Base-by-base conservation (phyloP, 345 rosid species). In the Acer saccharum region DNA sequence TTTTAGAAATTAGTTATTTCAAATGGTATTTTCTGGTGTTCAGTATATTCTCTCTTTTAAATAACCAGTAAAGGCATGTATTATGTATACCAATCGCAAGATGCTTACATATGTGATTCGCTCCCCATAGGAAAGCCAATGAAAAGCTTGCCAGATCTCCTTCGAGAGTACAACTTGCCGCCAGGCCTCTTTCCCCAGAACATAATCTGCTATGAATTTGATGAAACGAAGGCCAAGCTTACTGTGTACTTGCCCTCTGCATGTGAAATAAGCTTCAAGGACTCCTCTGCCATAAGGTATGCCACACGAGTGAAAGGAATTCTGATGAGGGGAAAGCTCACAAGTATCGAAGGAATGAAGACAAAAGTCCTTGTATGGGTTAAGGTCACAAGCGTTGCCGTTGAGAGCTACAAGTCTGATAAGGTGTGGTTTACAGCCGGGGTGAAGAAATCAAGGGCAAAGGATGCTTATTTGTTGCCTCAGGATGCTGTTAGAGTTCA, bases 391-490 rank as follows among this genome's bases (percentile, higher is more conserved):
- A 81, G 87, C 21, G 81, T 96, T n/a, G 75, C 97, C 2, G 86
- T 91, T 0, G 99, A 92, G 81, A 82, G 90, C 79, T 87, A 79
- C 46, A 94, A 92, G 77, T 92, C 99, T 2, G 98, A 96, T 80
- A 96, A 94, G 88, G 87, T 96, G 3, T 96, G 98, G 95, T 92
- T 96, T 72, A 92, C 97, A 8, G 98, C 99, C 0, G 97, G 99
- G 58, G 95, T 94, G 41, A 94, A 87, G 91, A 94, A 94, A 80
- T 87, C 98, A 1, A 93, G 95, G 80, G 82, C 94, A 0, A 92
- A 87, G 86, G 86, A 80, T 62, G 94, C 89, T 12, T 94, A 89
- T 50, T 91, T 90, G 65, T 75, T 81, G 2, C 94, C 93, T 55
- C 89, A 78, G 77, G 87, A 86, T 46, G 92, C 92, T 46, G 73